These are phyloP conservation scores for Kurtzmaniella quercitrusa DNA, from an alignment of 1,139 yeast genomes.

Conservation along the genomic window DNA sequence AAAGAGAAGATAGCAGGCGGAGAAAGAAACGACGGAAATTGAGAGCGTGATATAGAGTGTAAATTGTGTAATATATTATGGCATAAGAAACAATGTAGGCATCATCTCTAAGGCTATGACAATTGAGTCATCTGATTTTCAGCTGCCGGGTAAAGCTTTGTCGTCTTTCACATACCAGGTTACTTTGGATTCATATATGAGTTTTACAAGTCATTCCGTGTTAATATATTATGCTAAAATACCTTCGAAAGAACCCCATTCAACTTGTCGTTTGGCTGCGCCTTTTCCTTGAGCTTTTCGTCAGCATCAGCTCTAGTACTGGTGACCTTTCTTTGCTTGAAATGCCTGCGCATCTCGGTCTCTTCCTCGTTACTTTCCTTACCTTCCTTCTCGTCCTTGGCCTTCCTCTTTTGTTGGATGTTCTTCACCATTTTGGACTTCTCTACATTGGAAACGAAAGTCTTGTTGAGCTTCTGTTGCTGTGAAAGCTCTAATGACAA, in stretches of 20 bases:
- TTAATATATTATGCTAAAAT: constrained; percentile 13
- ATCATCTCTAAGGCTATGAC: background rate
- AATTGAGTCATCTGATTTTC: too few species aligned
- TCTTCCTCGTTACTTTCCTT: constrained; percentile 15
- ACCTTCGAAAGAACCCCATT: constrained; percentile 41
- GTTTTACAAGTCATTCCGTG: background rate
- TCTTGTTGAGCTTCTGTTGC: constrained; percentile 81
- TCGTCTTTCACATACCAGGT: too few species aligned
- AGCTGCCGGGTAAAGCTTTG: too few species aligned
- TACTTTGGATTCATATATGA: too few species aligned
- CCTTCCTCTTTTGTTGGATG: constrained; percentile 52
- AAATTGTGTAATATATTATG: background rate
- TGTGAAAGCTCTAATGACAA: constrained; percentile 84
- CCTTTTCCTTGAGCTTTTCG: constrained; percentile 38
- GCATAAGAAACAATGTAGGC: background rate
- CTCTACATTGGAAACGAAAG: constrained; percentile 80
- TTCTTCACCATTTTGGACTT: constrained; percentile 74
- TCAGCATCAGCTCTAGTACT: constrained; percentile 65
- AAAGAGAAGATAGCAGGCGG: constrained; percentile 4
- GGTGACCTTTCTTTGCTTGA: constrained; percentile 60
- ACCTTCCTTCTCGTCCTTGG: constrained; percentile 16
- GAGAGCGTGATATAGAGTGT: background rate
- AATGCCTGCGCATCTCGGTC: constrained; percentile 44
- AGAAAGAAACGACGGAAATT: constrained; percentile 1
- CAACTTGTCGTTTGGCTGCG: constrained; percentile 42